Base-by-base conservation (phyloP, 2,329 filamentous ascomycete genomes). In the Mycosphaerella sp. region DNA sequence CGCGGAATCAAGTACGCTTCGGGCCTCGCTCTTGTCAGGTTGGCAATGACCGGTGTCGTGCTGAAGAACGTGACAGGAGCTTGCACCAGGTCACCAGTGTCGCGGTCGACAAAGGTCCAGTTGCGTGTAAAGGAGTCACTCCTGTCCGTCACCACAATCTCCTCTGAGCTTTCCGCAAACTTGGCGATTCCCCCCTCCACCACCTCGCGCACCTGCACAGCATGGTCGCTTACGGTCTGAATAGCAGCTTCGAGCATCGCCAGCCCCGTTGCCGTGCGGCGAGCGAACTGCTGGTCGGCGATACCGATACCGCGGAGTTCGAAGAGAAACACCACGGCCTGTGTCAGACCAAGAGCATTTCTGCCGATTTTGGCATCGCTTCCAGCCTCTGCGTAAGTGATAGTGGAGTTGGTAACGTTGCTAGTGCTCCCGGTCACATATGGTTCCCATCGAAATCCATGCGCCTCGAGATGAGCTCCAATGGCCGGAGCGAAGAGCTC, bases 361-460 rank as follows among this genome's bases (percentile, higher is more conserved):
- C 68, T 62, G 1, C 67, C 68, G 34, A 68, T 70, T 41, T 67
- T 69, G 3, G 65, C 66, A 42, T 68, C 66, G 4, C 62, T 68
- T 4, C 63, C 66, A 2, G 67, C 67, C 55, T 70, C 68, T 8
- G 64, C 53, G 12, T 68, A 56, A 0, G 54, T 54, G 7, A 65
- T 59, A 0, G 62, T 58, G 1, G 54, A 59, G 40, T 59, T 55
- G 14, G 59, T 54, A n/a, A 55, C 56, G 4, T 60, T 56, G 8
- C 65, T 61, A 9, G 41, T 52, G 25, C 21, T 40, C 4, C 56
- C 57, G 6, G 67, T 68, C 9, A 66, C 56, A 42, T 70, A 70
- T 2, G 62, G 66, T 35, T 66, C 68, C 50, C 66, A 66, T 9
- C 66, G 59, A 12, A 70, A 56, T 4, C 63, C 63, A 14, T 57